Conservation (phyloP, 1,284 basidiomycete species). For the Mycosarcoma maydis region DNA sequence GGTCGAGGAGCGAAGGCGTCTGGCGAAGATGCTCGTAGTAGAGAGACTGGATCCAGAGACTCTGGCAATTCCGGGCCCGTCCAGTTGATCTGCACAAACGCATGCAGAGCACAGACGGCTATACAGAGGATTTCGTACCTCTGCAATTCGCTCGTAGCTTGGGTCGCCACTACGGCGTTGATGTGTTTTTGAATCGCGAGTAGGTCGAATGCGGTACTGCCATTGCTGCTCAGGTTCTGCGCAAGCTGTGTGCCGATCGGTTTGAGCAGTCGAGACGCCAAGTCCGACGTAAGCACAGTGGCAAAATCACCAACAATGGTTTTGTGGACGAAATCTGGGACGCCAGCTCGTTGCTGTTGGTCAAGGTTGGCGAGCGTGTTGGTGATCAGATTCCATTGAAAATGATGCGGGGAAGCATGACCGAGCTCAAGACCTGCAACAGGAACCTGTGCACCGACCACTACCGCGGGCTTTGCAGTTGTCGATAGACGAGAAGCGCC, state of each 20-base stretch:
- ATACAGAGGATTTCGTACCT: conserved; percentile 70
- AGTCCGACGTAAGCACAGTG: conserved; percentile 55
- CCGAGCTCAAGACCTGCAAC: background rate
- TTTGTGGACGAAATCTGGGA: conserved; percentile 49
- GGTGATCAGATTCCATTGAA: conserved; percentile 48
- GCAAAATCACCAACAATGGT: conserved; percentile 67
- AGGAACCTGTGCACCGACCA: background rate
- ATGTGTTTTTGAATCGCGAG: conserved; percentile 21
- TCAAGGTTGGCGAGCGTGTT: conserved; percentile 30
- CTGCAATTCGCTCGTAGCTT: conserved; percentile 5
- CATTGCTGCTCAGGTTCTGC: conserved; percentile 23
- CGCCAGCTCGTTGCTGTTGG: conserved; percentile 4
- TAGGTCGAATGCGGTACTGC: conserved; percentile 15
- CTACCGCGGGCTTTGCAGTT: background rate
- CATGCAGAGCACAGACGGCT: conserved; percentile 82
- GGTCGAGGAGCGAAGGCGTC: conserved; percentile 70
- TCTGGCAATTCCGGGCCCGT: conserved; percentile 85
- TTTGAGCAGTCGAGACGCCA: conserved; percentile 57
- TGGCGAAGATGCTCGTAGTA: conserved; percentile 68
- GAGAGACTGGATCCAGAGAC: conserved; percentile 29
- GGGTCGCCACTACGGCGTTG: conserved; percentile 4
- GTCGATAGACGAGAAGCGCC: conserved; percentile 18
- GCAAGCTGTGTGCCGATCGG: conserved; percentile 30
- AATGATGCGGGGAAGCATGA: conserved; percentile 20
- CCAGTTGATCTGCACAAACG: conserved; percentile 95